Evolutionary conservation across 2,329 filamentous ascomycete genomes (phyloP), one percentile per base, ranked within the genome.

Genomic region (Sarocladium oryzae): DNA sequence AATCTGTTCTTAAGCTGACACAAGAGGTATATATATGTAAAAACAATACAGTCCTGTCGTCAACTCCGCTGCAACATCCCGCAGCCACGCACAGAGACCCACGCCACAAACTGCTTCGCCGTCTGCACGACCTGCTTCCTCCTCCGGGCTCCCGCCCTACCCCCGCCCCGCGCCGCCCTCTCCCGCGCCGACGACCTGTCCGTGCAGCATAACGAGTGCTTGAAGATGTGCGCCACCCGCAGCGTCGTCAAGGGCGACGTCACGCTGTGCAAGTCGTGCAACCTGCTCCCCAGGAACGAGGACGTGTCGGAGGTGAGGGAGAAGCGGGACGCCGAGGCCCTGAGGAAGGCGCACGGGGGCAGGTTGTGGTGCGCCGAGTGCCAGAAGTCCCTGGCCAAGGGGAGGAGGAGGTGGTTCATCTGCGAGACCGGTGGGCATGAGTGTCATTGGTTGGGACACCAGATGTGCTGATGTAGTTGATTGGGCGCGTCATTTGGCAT

Each of bases 41-140:
- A n/a, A n/a, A n/a, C n/a, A n/a, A 30, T 30, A 5, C 28, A 48
- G 43, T 9, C 16, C 8, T 48, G 43, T 16, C 26, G 21, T 3
- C 21, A 30, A 21, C 5, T 32, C 15, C 24, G 43, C 26, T 32
- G 5, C 28, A 21, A 33, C 11, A 45, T 53, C 30, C 16, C 28
- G 2, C 10, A 38, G 11, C 52, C 55, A 8, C 52, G 53, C 18
- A 56, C 56, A 18, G 15, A 49, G 30, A 26, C n/a, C 7, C 54
- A 57, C 30, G 38, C 54, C n/a, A 13, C 50, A 8, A 41, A 18
- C 15, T 57, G 56, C 52, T 54, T 51, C 53, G 56, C 53, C 32
- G 36, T 57, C 20, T 57, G 56, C 52, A 55, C 52, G 4, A 53
- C 43, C n/a, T 57, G 56, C 53, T 57, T 55, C 40, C 16, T 57